A percentile compares a stretch with the other conserved stretches of the same genome.
phyloP scores from a whole-genome alignment of 73 alveolate genomes.

The Effrenium voratum region DNA sequence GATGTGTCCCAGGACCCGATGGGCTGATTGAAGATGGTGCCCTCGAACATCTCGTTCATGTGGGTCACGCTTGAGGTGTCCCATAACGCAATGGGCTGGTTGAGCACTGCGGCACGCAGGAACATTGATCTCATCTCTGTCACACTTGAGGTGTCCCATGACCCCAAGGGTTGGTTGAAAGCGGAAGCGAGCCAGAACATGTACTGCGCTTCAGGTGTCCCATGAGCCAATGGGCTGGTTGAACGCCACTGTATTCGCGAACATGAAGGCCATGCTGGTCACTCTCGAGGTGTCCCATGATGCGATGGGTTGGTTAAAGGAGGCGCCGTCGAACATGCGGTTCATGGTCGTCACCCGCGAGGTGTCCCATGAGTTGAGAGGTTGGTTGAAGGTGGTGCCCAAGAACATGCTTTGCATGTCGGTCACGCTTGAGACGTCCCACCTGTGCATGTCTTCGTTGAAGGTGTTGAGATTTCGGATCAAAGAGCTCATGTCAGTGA shows the following conservation, averaged over 20 bases:
- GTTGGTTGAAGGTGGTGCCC: constrained; percentile 39
- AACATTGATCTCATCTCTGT: constrained; percentile 1
- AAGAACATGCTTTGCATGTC: constrained; percentile 3
- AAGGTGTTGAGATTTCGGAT: not conserved
- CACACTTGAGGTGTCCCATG: constrained; percentile 58
- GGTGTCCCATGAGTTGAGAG: constrained; percentile 37
- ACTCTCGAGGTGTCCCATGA: constrained; percentile 41
- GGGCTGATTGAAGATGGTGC: constrained; percentile 29
- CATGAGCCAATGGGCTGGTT: constrained; percentile 25
- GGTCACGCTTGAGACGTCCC: constrained; percentile 50
- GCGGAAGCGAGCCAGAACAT: not conserved
- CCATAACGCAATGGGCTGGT: constrained; percentile 19
- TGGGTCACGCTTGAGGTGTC: constrained; percentile 33
- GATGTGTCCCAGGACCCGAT: constrained; percentile 32
- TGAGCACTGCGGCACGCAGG: constrained; percentile 1
- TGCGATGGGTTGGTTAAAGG: constrained; percentile 17
- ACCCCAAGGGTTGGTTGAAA: constrained; percentile 6
- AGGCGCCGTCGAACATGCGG: not conserved
- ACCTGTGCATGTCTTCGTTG: not conserved
- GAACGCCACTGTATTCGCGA: constrained; percentile 1
- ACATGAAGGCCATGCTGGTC: constrained; percentile 15
- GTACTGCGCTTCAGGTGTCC: constrained; percentile 7
- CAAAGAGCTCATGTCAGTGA: constrained; percentile 11
- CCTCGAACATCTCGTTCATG: constrained; percentile 4
- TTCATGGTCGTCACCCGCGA: not conserved